Conservation (phyloP, 352 stramenopile species). For the Phytophthora aleatoria region DNA sequence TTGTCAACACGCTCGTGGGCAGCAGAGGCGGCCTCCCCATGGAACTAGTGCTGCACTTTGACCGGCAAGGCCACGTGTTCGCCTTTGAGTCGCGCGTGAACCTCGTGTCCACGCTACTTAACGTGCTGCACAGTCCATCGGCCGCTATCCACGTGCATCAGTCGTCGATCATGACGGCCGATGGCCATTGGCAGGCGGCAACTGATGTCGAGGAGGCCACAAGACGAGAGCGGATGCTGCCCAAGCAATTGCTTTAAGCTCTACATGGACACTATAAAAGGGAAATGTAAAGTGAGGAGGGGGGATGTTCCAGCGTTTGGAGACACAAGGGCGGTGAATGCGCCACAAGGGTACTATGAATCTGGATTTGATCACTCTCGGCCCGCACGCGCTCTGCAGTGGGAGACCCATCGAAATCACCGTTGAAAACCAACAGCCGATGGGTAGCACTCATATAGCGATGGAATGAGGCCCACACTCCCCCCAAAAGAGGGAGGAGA, state of each 20-base stretch:
- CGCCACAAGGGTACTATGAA: slow-evolving; percentile 83
- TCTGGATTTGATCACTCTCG: slow-evolving; percentile 54
- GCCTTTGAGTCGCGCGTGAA: slow-evolving; percentile 72
- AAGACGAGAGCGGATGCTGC: slow-evolving; percentile 22
- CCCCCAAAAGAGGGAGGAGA: slow-evolving; percentile 20
- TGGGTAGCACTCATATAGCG: slow-evolving; percentile 67
- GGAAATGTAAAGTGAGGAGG: neutral
- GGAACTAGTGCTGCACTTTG: slow-evolving; percentile 76
- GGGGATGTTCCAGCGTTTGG: slow-evolving; percentile 71
- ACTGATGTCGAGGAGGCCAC: slow-evolving; percentile 21
- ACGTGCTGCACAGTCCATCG: slow-evolving; percentile 41
- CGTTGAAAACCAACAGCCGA: slow-evolving; percentile 83
- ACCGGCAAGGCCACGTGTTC: slow-evolving; percentile 75
- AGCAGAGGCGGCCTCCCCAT: slow-evolving; percentile 31
- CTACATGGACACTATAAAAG: neutral
- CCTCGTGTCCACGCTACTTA: slow-evolving; percentile 46
- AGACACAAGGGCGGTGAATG: slow-evolving; percentile 76
- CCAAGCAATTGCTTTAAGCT: slow-evolving; percentile 23
- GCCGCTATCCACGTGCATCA: slow-evolving; percentile 39
- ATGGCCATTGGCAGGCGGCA: slow-evolving; percentile 45
- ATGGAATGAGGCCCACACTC: slow-evolving; percentile 54
- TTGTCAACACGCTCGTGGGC: slow-evolving; percentile 34
- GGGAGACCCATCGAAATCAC: slow-evolving; percentile 63
- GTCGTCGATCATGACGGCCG: slow-evolving; percentile 38
- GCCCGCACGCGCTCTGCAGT: slow-evolving; percentile 47